phyloP scores from a whole-genome alignment of 2,329 filamentous ascomycete genomes.

The Metarhizium album region DNA sequence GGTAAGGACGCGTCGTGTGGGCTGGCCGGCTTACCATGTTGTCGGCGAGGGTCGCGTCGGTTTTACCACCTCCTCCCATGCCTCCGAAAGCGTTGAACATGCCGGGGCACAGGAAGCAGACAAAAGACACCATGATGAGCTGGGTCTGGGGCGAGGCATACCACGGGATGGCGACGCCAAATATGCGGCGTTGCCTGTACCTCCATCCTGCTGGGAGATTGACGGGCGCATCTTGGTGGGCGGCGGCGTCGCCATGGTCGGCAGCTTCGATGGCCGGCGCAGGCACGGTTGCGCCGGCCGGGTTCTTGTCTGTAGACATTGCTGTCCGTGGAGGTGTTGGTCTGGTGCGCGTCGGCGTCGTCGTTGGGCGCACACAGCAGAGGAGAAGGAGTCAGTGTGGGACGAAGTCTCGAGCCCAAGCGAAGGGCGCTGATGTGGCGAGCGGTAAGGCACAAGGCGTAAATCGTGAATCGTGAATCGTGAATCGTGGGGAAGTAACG shows the following conservation, averaged over 20 bases:
- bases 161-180: constrained; percentile 44
- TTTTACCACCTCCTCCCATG: constrained; percentile 46
- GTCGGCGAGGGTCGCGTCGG: constrained; percentile 35
- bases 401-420: no score
- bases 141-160: constrained; percentile 66
- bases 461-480: no score
- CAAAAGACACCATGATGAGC: constrained; percentile 51
- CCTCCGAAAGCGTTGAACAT: constrained; percentile 62
- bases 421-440: no score
- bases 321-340: neutral
- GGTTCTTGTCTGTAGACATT: constrained; percentile 4
- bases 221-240: neutral
- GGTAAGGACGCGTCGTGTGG: no score
- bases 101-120: constrained; percentile 54
- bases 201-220: constrained; percentile 45
- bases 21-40: constrained; percentile 16
- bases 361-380: no score
- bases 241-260: neutral
- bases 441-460: no score
- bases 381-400: no score
- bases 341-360: neutral
- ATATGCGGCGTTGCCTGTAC: constrained; percentile 38
- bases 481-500: no score
- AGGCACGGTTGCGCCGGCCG: neutral
- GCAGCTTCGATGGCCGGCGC: neutral